phyloP scores from a whole-genome alignment of 1,284 basidiomycete genomes.

The Trametes pubescens region DNA sequence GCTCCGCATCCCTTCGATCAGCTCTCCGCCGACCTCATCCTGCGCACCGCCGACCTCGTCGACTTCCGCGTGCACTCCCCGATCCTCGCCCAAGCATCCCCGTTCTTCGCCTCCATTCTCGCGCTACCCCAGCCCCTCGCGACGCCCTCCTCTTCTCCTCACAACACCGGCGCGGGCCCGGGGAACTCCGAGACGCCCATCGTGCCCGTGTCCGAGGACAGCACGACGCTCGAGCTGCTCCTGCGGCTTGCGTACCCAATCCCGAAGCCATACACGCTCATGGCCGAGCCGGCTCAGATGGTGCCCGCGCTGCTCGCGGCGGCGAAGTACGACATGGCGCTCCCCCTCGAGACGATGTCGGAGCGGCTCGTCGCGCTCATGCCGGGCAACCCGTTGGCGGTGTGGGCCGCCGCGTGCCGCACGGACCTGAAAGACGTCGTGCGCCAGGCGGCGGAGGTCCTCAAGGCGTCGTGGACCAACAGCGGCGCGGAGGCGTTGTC shows the following conservation, averaged over 20 bases:
- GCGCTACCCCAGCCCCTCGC: neutral
- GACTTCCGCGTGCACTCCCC: constrained; percentile 27
- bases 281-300: constrained; percentile 4
- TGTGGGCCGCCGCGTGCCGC: constrained; percentile 30
- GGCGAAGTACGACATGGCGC: constrained; percentile 33
- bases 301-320: constrained; percentile 25
- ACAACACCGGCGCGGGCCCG: neutral
- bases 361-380: constrained; percentile 19
- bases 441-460: constrained; percentile 10
- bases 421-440: constrained; percentile 26
- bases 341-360: constrained; percentile 16
- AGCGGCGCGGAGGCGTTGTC: neutral
- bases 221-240: constrained; percentile 24
- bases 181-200: neutral
- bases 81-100: constrained; percentile 35
- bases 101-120: constrained; percentile 28
- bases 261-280: constrained; percentile 14
- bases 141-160: neutral
- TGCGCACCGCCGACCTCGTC: constrained; percentile 36
- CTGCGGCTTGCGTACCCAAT: constrained; percentile 35
- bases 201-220: constrained; percentile 24
- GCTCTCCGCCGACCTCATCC: constrained; percentile 39
- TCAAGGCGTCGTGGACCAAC: neutral
- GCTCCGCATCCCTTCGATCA: constrained; percentile 22
- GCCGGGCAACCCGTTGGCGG: constrained; percentile 16